Conservation (phyloP, 768 basidiomycete genomes). For the Phallus indusiatus region DNA sequence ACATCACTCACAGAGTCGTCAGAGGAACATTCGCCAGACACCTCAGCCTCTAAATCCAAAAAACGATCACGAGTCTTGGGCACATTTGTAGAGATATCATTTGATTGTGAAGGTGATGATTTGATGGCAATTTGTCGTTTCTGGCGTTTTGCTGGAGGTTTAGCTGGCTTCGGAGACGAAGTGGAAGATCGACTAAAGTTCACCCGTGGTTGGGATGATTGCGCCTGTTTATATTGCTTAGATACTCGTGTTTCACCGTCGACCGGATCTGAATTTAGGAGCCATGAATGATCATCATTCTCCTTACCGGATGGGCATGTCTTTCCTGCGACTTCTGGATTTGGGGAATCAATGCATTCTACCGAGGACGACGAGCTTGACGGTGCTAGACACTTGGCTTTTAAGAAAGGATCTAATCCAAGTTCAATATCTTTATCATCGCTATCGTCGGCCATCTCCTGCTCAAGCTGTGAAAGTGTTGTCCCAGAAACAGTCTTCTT, state of each 20-base stretch:
- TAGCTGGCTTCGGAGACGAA: conserved; percentile 28
- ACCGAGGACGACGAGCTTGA: conserved; percentile 1
- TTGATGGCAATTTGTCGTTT: not conserved
- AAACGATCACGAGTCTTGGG: not conserved
- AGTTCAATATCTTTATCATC: conserved; percentile 48
- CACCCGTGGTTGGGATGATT: not conserved
- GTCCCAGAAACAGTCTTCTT: conserved; percentile 18
- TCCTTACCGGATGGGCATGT: conserved; percentile 9
- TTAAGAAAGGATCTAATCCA: conserved; percentile 21
- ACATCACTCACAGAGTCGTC: conserved; percentile 33
- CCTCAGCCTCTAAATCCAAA: conserved; percentile 60
- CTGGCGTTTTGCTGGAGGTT: conserved; percentile 24
- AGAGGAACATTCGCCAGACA: conserved; percentile 71
- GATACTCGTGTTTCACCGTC: not conserved
- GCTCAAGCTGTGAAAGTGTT: conserved; percentile 34
- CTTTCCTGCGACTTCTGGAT: conserved; percentile 15
- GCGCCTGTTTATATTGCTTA: conserved; percentile 1
- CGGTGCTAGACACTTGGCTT: conserved; percentile 1
- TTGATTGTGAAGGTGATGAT: not conserved
- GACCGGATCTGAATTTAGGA: conserved; percentile 13
- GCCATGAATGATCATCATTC: conserved; percentile 9
- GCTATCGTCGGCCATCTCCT: conserved; percentile 40
- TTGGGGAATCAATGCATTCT: not conserved
- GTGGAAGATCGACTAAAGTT: conserved; percentile 20
- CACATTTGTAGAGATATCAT: not conserved